Conservation (phyloP, 495 filamentous ascomycete species). For the Aspergillus olivimuriae region DNA sequence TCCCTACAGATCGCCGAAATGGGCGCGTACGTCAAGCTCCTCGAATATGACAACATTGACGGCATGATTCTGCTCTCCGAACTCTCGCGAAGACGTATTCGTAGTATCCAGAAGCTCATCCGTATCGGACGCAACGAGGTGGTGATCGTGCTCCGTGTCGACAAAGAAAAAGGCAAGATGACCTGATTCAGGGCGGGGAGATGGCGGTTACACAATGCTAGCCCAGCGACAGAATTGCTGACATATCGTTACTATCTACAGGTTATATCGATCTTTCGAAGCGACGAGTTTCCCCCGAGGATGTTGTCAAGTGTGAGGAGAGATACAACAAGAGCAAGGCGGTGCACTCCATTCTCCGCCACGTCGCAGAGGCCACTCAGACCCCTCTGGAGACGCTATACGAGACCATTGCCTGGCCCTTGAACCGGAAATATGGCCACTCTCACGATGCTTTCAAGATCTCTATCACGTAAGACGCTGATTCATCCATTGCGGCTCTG, state of each 20-base stretch:
- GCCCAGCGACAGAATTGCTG: conserved; percentile 14
- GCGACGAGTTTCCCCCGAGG: conserved; percentile 93
- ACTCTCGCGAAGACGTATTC: conserved; percentile 90
- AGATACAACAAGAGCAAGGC: conserved; percentile 99
- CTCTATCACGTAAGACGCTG: conserved; percentile 78
- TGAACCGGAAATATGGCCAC: conserved; percentile 96
- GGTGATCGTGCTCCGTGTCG: conserved; percentile 93
- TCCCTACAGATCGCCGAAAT: conserved; percentile 85
- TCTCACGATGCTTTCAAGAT: conserved; percentile 97
- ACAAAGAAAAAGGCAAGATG: conserved; percentile 88
- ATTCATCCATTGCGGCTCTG: not conserved
- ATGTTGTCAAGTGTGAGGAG: conserved; percentile 97
- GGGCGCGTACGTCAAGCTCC: conserved; percentile 98
- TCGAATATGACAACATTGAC: conserved; percentile 99
- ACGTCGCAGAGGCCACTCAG: conserved; percentile 94
- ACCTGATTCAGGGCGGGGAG: not conserved
- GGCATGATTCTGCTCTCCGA: conserved; percentile 99
- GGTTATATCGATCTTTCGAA: conserved; percentile 98
- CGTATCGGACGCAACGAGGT: conserved; percentile 97
- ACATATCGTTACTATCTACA: conserved; percentile 28
- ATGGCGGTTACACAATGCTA: too few species aligned
- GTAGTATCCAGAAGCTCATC: conserved; percentile 98
- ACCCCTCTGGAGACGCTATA: conserved; percentile 91
- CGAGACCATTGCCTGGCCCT: conserved; percentile 88
- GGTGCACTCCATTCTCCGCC: conserved; percentile 95